These are phyloP conservation scores for Clonostachys chloroleuca DNA, from an alignment of 2,329 filamentous ascomycete species.

Conservation along the genomic window DNA sequence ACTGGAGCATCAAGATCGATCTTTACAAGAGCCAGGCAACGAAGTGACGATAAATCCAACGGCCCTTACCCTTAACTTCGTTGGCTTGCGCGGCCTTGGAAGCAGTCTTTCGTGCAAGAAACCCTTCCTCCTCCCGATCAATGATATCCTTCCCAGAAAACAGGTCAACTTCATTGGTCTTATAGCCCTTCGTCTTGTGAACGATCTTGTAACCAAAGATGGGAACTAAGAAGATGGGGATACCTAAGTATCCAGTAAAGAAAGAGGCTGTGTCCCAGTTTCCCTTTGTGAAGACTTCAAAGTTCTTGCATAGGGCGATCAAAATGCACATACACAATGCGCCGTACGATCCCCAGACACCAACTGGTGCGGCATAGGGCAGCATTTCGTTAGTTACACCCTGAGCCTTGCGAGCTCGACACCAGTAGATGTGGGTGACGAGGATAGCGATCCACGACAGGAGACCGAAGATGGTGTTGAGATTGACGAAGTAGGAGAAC, in stretches of 20 bases:
- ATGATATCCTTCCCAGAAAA: slow-evolving; percentile 59
- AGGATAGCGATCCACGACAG: slow-evolving; percentile 25
- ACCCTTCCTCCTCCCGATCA: slow-evolving; percentile 67
- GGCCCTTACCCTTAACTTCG: no score
- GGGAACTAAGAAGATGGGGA: slow-evolving; percentile 3
- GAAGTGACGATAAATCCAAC: no score
- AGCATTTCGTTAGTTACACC: slow-evolving; percentile 8
- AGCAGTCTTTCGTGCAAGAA: slow-evolving; percentile 39
- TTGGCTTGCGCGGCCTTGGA: no score
- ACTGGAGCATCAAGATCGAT: no score
- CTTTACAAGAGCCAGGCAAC: no score
- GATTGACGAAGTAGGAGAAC: slow-evolving; percentile 57
- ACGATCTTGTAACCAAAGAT: slow-evolving; percentile 37
- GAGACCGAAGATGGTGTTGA: slow-evolving; percentile 23
- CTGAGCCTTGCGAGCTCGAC: slow-evolving; percentile 32
- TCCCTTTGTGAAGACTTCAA: slow-evolving; percentile 19
- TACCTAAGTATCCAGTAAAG: slow-evolving; percentile 31
- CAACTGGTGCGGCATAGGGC: no score
- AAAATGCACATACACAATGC: slow-evolving; percentile 23
- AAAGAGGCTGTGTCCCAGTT: slow-evolving; percentile 28
- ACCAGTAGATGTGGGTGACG: slow-evolving; percentile 25
- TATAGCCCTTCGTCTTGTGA: slow-evolving; percentile 55
- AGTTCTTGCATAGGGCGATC: slow-evolving; percentile 25
- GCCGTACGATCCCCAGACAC: slow-evolving; percentile 7
- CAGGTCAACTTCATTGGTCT: slow-evolving; percentile 58